Percentiles rank a stretch among this genome's conserved stretches.
Evolutionary conservation across 2,329 filamentous ascomycete species (phyloP).

Genomic region (Sclerotinia minor): DNA sequence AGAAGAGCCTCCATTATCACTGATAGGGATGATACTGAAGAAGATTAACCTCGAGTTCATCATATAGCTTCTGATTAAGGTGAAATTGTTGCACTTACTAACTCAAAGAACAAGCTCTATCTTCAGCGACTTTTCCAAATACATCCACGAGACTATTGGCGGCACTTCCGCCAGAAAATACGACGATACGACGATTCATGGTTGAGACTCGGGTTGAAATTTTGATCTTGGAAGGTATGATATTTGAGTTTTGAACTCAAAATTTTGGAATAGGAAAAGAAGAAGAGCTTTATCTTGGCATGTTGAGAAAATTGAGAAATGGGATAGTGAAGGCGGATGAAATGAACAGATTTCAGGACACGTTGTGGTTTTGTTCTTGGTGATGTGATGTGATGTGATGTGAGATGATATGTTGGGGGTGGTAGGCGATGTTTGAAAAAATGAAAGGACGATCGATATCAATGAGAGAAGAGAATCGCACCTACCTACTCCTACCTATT

Average conservation of each 20-base stretch:
- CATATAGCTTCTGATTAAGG: background rate
- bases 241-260: background rate
- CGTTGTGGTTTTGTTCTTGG: slow-evolving; percentile 8
- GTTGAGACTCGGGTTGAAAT: slow-evolving; percentile 5
- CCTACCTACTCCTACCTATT: background rate
- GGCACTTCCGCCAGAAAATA: slow-evolving; percentile 92
- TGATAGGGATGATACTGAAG: slow-evolving; percentile 85
- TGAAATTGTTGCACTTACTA: slow-evolving; percentile 37
- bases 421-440: background rate
- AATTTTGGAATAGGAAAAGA: background rate
- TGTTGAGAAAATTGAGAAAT: background rate
- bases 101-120: slow-evolving; percentile 39
- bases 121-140: slow-evolving; percentile 59
- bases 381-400: background rate
- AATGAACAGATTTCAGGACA: slow-evolving; percentile 18
- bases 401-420: background rate
- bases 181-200: slow-evolving; percentile 54
- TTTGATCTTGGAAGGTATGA: background rate
- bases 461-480: background rate
- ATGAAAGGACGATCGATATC: background rate
- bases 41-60: slow-evolving; percentile 40
- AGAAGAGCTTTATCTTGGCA: background rate
- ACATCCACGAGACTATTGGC: slow-evolving; percentile 93
- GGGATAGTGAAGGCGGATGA: background rate
- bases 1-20: slow-evolving; percentile 91